Evolutionary conservation across 768 basidiomycete species (phyloP).

Genomic region (Tulasnella sp.): DNA sequence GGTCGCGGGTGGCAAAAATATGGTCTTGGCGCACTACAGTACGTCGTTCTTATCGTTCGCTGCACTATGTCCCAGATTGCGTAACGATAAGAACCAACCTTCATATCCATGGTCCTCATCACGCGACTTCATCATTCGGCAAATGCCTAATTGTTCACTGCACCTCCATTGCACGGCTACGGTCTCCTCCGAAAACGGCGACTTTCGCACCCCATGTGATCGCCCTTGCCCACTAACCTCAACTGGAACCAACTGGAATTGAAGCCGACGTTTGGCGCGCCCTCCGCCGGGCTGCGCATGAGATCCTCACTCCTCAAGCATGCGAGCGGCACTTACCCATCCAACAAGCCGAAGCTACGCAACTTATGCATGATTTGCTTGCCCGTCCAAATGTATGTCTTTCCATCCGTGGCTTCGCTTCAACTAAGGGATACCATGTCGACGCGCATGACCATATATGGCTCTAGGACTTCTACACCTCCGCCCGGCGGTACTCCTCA

Average conservation of each 20-base stretch:
- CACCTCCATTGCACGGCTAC: not conserved
- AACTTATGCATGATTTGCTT: constrained; percentile 41
- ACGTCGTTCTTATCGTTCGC: constrained; percentile 1
- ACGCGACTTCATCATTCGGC: not conserved
- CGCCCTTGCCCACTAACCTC: not conserved
- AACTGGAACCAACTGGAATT: too few relatives aligned
- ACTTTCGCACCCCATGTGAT: not conserved
- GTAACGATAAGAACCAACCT: not conserved
- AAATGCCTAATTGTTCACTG: not conserved
- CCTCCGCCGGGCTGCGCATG: constrained; percentile 35
- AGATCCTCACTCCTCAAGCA: constrained; percentile 39
- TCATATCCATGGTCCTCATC: not conserved
- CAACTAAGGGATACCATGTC: not conserved
- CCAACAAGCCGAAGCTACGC: constrained; percentile 34
- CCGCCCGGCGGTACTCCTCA: constrained; percentile 43
- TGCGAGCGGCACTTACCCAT: constrained; percentile 33
- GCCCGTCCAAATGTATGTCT: constrained; percentile 41
- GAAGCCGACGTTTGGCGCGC: constrained; percentile 36
- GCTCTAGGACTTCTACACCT: constrained; percentile 42
- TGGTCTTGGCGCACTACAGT: constrained; percentile 36
- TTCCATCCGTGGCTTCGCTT: not conserved
- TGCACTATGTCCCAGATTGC: not conserved
- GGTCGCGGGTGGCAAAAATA: constrained; percentile 36
- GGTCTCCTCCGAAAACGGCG: not conserved
- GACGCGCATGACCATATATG: not conserved